Base-by-base conservation (phyloP, 495 filamentous ascomycete genomes). In the Filosporella fistucella region DNA sequence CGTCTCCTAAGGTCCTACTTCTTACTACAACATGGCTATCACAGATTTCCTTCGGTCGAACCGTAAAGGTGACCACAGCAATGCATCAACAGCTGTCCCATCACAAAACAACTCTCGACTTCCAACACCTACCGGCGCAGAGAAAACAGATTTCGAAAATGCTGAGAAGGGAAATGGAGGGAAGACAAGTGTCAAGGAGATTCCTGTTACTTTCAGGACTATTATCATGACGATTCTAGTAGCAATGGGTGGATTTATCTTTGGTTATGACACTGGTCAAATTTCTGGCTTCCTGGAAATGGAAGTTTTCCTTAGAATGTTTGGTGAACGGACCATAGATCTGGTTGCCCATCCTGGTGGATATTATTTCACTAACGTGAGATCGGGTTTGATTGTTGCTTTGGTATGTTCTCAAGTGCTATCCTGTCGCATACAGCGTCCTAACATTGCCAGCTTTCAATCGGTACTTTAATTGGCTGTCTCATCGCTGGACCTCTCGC, bases 381-480 rank as follows among this genome's bases (percentile, higher is more conserved):
- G 75, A 21, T 73, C 68, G 40, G 76, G 77, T 40, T 62, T 80
- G 54, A 78, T 81, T 55, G 77, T 80, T 54, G 76, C 63, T 57
- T 55, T 81, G 60, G 56, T 59, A 53, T 7, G 52, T 48, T 18
- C 22, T 23, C 14, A 4, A 16, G 14, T 32, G 64, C 65, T 63
- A 26, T 74, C 77, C 44, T 59, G 14, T 18, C 4, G 13, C 30
- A 28, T 4, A 37, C 14, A 51, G 25, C n/a, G n/a, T n/a, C n/a
- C 42, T 51, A 44, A 57, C 26, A 47, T 89, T 14, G 79, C 1
- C 63, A 78, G 22, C 72, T 96, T 24, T 95, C 89, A 1, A 88
- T 85, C 8, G 90, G 90, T 47, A 96, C 90, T 9, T 89, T 94
- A 67, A 85, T 93, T 56, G 90, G 77, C 14, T 82, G 89, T 40